Evolutionary conservation across 1,139 yeast species (phyloP).

Genomic region (Saccharomyces hybrid): DNA sequence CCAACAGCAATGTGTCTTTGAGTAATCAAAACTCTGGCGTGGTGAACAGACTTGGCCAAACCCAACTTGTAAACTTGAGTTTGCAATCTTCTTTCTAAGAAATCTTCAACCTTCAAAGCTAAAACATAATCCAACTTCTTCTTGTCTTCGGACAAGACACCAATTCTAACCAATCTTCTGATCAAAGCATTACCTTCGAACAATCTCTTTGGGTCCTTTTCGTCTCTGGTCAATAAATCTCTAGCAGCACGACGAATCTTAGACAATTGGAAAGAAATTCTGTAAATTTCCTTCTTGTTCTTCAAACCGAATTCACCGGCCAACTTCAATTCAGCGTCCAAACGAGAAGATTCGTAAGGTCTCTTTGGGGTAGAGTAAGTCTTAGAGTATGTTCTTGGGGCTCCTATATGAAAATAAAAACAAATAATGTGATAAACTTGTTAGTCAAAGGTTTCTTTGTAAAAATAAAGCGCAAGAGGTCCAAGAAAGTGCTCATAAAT

Average conservation of each 20-base stretch:
- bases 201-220: constrained; percentile 99
- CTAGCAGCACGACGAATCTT: constrained; percentile 99
- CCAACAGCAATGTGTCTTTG: constrained; percentile 99
- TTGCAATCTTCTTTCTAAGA: constrained; percentile 99
- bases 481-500: not conserved
- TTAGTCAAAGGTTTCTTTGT: constrained; percentile 30
- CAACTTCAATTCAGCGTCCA: constrained; percentile 94
- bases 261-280: constrained; percentile 77
- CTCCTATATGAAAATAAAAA: constrained; percentile 84
- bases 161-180: constrained; percentile 46
- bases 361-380: constrained; percentile 99
- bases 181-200: constrained; percentile 99
- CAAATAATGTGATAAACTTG: constrained; percentile 41
- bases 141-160: constrained; percentile 98
- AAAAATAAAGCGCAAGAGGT: not conserved
- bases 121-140: constrained; percentile 99
- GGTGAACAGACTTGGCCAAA: constrained; percentile 99
- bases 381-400: constrained; percentile 98
- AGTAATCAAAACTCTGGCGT: constrained; percentile 96
- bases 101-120: constrained; percentile 96
- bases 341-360: constrained; percentile 96
- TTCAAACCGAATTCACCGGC: constrained; percentile 98
- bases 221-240: constrained; percentile 98
- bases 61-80: constrained; percentile 99
- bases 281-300: constrained; percentile 91